Evolutionary conservation across 768 basidiomycete genomes (phyloP), one percentile per base, ranked within the genome.

Genomic region (Lactarius evosmus): DNA sequence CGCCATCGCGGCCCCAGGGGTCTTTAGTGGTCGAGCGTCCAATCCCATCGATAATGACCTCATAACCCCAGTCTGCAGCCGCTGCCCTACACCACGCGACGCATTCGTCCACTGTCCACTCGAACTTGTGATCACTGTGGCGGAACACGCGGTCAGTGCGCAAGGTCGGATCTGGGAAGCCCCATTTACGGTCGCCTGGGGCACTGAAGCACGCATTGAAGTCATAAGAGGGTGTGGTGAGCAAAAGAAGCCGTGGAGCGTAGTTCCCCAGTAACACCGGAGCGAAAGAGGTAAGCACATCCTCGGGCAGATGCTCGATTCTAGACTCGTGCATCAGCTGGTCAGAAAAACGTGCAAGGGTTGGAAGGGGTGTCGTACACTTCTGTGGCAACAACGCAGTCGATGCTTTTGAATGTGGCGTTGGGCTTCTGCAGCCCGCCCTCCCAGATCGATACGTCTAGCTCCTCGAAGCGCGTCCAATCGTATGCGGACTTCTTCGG

Each of bases 191-290:
- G 0, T 75, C 72, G 40, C 75, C 78, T 0, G 88, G 89, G 1
- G 83, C 72, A 0, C 84, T 82, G 77, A 92, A 93, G 1, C 86
- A 84, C 22, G 79, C 80, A 67, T 93, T 95, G 79, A 89, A 96
- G 2, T 82, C 85, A 75, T 88, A 94, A 2, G 89, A 91, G 0
- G 93, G 93, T 0, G 93, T 96, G 0, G 93, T 95, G 69, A 95
- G 71, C 25, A 96, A 80, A 50, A 93, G 78, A 49, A 87, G 70
- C 30, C 79, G 78, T 0, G 94, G 93, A 60, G 84, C 85, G 69
- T 96, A 96, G 34, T 82, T 77, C 0, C 93, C 92, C 14, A 96
- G 81, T 16, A 95, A 75, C 56, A 86, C 73, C 4, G 89, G 87
- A 7, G 87, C 83, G 67, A 93, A 89, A 22, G 79, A 78, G 0